Evolutionary conservation across 805 yeast genomes (phyloP).

Genomic region (Candida stauntonica): DNA sequence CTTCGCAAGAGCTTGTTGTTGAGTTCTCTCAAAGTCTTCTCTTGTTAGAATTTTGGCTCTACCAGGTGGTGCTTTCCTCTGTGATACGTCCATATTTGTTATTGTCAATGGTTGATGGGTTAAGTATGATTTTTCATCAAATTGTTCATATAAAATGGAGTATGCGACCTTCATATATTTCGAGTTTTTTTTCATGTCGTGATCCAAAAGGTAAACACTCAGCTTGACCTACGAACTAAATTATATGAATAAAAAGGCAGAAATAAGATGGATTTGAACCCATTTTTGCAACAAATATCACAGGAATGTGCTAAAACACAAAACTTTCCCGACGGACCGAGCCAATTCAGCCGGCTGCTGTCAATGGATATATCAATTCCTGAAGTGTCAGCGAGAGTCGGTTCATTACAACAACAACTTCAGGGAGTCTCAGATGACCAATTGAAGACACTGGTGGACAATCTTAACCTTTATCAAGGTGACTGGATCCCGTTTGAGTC

Average conservation of each 20-base stretch:
- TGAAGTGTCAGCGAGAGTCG: slow-evolving; percentile 5
- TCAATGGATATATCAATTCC: slow-evolving; percentile 12
- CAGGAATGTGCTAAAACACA: not conserved
- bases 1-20: no score
- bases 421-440: slow-evolving; percentile 11
- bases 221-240: no score
- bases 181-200: no score
- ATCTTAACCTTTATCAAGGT: slow-evolving; percentile 28
- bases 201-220: not conserved
- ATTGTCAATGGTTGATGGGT: not conserved
- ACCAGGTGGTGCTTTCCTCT: slow-evolving; percentile 9
- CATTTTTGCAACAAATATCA: not conserved
- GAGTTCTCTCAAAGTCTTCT: slow-evolving; percentile 9
- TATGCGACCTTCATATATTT: no score
- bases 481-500: slow-evolving; percentile 43
- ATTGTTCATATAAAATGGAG: no score
- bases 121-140: no score
- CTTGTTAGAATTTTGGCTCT: slow-evolving; percentile 6
- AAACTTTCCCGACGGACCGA: not conserved
- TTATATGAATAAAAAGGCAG: not conserved
- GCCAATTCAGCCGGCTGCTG: slow-evolving; percentile 10
- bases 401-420: slow-evolving; percentile 21
- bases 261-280: not conserved
- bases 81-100: slow-evolving; percentile 12
- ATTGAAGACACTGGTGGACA: slow-evolving; percentile 23